Conservation (phyloP, 2,329 filamentous ascomycete genomes). For the Calonectria fujianensis region DNA sequence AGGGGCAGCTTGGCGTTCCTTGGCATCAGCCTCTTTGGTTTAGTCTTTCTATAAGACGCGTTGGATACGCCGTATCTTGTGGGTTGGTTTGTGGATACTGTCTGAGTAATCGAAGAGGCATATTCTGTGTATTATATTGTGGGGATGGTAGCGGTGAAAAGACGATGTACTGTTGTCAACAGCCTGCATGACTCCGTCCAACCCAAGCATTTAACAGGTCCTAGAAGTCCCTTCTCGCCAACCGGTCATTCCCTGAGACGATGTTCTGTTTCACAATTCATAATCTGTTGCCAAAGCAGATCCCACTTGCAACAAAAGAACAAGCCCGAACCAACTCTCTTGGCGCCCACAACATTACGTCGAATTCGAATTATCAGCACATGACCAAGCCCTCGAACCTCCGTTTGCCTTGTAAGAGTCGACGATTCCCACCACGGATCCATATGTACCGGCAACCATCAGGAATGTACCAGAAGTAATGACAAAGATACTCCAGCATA, state of each 20-base stretch:
- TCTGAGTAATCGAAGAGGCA: too few relatives aligned
- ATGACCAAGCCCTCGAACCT: conserved; percentile 62
- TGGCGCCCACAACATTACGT: neutral
- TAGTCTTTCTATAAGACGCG: neutral
- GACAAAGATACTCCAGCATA: conserved; percentile 45
- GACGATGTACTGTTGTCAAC: too few relatives aligned
- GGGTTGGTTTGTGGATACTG: neutral
- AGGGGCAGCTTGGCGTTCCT: neutral
- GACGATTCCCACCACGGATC: conserved; percentile 23
- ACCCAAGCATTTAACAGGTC: too few relatives aligned
- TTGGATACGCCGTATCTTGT: neutral
- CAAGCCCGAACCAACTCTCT: neutral
- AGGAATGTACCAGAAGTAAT: conserved; percentile 35
- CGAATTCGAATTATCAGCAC: conserved; percentile 62
- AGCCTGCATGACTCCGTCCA: too few relatives aligned
- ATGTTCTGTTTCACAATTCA: too few relatives aligned
- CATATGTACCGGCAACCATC: conserved; percentile 33
- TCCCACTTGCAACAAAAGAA: neutral
- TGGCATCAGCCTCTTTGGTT: neutral
- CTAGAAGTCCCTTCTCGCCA: too few relatives aligned
- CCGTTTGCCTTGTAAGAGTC: conserved; percentile 58
- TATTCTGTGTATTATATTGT: neutral
- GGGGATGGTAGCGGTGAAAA: too few relatives aligned
- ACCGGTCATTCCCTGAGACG: too few relatives aligned
- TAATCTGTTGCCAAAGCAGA: too few relatives aligned